Base-by-base conservation (phyloP, 495 filamentous ascomycete genomes). In the Penicillium samsonianum region DNA sequence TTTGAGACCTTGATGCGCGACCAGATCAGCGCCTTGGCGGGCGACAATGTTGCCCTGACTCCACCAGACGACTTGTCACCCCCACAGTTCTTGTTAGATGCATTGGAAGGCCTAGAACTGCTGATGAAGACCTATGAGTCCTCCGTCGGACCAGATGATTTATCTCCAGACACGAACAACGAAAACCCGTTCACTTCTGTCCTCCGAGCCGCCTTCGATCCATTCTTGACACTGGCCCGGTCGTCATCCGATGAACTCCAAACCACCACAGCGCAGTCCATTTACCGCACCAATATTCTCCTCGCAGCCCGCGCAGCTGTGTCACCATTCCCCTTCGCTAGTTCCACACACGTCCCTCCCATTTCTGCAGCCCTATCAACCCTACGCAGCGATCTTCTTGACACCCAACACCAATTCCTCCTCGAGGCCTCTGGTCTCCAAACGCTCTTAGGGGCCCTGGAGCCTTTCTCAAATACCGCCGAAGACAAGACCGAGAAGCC, bases 211-310 rank as follows among this genome's bases (percentile, higher is more conserved):
- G 87, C 92, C 0, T 84, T 98, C 44, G 90, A 96, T 57, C 94
- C 94, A 0, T 97, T 92, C 72, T 75, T 98, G 35, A 77, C 83
- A 4, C 80, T 85, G 16, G 90, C 90, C 65, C 82, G 83, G 52
- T 85, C 84, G 30, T 83, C 96, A 50, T 82, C 87, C 11, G 78
- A 83, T 48, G 77, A 82, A 45, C 72, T 93, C 2, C 65, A 70
- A 9, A 67, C 81, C 4, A 82, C 87, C 0, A 76, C 76, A 23
- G 76, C 78, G 2, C 75, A 77, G 50, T 81, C 84, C 49, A 89
- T 97, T 51, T 96, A 96, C 73, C 79, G 86, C 26, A 79, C 92
- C 57, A 98, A 98, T 73, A 92, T 90, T 65, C 76, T 90, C 26
- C 71, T 91, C 5, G 80, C 83, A 5, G 83, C 70, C 10, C 75